Evolutionary conservation across 495 filamentous ascomycete species (phyloP), one percentile per base, ranked within the genome.

Genomic region (Tuber borchii): DNA sequence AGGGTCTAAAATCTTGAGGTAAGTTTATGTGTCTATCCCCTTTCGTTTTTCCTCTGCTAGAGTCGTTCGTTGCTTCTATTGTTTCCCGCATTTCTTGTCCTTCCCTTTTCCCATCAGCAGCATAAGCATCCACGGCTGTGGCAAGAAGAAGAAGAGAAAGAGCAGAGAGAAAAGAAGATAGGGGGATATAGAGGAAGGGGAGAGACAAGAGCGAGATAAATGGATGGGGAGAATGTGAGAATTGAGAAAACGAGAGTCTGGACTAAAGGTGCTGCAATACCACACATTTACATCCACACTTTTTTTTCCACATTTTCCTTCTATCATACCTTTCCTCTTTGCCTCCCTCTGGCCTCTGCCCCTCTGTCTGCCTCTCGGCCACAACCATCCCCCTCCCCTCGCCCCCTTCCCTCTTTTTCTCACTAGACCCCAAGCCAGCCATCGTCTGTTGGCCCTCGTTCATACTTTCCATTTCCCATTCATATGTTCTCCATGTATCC

Each of bases 311-410:
- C 42, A 51, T 44, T 73, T 51, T 39, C 72, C 72, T 44, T 44
- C 45, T 20, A 73, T 22, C 72, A 51, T 73, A 14, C 72, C 37
- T 51, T 73, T 51, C 37, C 72, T 73, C 45, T 69, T 73, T 5
- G 26, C 26, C 71, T 44, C 56, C 39, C 34, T 72, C 39, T 74
- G 45, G 76, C 42, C 39, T 37, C 68, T 42, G 39, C 51, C 73
- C 20, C 73, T 70, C 69, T 65, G 48, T 46, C 79, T 76, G 40
- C 69, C 73, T 72, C 79, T 74, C 56, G 40, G 73, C 71, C 77
- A 80, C 76, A 75, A 77, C 73, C 76, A 74, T 76, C 51, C 77
- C 78, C 76, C 72, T 77, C 31, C 74, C n/a, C 56, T 65, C 39
- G 31, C 74, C 74, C 69, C 76, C 77, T 43, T 39, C 31, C 37